Percentiles rank a stretch among this genome's conserved stretches.
phyloP scores from a whole-genome alignment of 1,284 basidiomycete species.

The Cutaneotrichosporon cavernicola region DNA sequence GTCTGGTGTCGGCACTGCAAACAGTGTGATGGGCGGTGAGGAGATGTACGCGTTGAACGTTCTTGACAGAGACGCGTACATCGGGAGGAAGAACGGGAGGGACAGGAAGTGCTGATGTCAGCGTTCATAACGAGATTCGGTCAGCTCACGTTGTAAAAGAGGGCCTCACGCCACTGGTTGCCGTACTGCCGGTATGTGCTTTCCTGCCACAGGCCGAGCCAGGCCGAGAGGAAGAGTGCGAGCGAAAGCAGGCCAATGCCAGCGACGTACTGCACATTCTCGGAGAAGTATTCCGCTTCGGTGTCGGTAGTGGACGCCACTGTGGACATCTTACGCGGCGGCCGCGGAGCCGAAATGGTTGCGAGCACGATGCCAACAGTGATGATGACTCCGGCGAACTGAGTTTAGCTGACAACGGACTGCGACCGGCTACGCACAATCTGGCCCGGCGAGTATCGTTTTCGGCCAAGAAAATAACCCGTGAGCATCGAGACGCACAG shows the following conservation, averaged over 20 bases:
- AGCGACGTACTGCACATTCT: slow-evolving; percentile 59
- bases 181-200: slow-evolving; percentile 70
- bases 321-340: background rate
- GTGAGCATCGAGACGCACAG: slow-evolving; percentile 53
- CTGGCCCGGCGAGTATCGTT: slow-evolving; percentile 70
- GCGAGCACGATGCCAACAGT: slow-evolving; percentile 79
- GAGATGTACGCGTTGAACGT: slow-evolving; percentile 42
- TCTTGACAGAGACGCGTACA: slow-evolving; percentile 61
- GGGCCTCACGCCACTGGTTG: slow-evolving; percentile 78
- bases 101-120: slow-evolving; percentile 59
- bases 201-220: slow-evolving; percentile 85
- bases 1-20: slow-evolving; percentile 29
- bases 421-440: slow-evolving; percentile 48
- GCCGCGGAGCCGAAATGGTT: slow-evolving; percentile 67
- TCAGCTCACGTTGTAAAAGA: slow-evolving; percentile 67
- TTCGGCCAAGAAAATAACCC: slow-evolving; percentile 46
- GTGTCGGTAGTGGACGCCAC: background rate
- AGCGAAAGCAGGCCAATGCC: slow-evolving; percentile 72
- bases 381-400: slow-evolving; percentile 69
- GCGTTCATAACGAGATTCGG: background rate
- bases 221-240: slow-evolving; percentile 75
- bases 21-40: slow-evolving; percentile 40
- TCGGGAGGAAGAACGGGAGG: slow-evolving; percentile 70
- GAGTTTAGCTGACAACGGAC: background rate
- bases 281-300: slow-evolving; percentile 32